phyloP scores from a whole-genome alignment of 768 basidiomycete genomes.

The Collybia sp. region DNA sequence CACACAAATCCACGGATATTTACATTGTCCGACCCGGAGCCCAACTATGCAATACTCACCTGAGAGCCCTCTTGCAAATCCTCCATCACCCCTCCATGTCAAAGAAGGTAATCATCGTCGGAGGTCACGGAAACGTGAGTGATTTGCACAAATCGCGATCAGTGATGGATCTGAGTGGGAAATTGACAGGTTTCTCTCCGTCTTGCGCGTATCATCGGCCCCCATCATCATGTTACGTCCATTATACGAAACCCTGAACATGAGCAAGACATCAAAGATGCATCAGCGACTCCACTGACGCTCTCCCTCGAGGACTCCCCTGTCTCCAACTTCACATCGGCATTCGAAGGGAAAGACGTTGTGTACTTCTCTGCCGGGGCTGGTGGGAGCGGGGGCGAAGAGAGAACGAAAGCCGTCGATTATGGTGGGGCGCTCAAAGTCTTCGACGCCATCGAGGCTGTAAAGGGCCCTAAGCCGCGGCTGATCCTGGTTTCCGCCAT shows the following conservation, averaged over 20 bases:
- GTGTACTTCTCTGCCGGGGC: constrained; percentile 49
- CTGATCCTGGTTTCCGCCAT: constrained; percentile 57
- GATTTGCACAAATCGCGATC: background rate
- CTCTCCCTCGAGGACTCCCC: constrained; percentile 54
- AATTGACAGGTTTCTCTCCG: constrained; percentile 37
- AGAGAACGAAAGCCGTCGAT: constrained; percentile 51
- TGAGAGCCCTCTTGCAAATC: too few relatives aligned
- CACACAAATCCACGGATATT: too few relatives aligned
- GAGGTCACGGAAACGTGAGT: constrained; percentile 48
- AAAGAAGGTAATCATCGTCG: constrained; percentile 45
- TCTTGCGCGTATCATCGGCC: constrained; percentile 44
- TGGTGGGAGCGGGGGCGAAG: constrained; percentile 53
- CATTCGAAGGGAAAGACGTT: constrained; percentile 37
- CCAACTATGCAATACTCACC: too few relatives aligned
- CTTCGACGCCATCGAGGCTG: constrained; percentile 60
- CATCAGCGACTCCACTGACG: constrained; percentile 41
- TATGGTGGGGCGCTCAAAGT: constrained; percentile 66
- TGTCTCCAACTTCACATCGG: constrained; percentile 36
- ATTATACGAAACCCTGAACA: constrained; percentile 50
- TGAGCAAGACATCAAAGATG: constrained; percentile 36
- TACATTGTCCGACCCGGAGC: too few relatives aligned
- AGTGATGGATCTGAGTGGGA: background rate
- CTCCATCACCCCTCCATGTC: constrained; percentile 10
- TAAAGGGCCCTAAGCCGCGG: constrained; percentile 42
- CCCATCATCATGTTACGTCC: constrained; percentile 42